A percentile compares a stretch with the other conserved stretches of the same genome.
Evolutionary conservation across 257 asterid genomes (phyloP).

Genomic region (Solanum tacnaense): DNA sequence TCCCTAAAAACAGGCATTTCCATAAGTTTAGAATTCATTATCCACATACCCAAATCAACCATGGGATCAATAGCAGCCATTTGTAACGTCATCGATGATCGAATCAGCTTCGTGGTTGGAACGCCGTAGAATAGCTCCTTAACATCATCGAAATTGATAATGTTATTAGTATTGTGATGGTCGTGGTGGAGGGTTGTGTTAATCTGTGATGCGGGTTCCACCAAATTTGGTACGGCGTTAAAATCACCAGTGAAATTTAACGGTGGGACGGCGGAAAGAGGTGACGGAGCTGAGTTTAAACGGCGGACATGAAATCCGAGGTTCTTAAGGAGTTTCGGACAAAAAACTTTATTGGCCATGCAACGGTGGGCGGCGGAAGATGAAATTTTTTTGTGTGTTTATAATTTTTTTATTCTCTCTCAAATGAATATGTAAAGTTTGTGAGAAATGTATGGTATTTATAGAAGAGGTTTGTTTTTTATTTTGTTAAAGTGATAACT

Average conservation of each 20-base stretch:
- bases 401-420: neutral
- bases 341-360: neutral
- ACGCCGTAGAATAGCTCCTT: too few relatives aligned
- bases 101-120: too few relatives aligned
- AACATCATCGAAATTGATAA: too few relatives aligned
- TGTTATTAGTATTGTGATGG: too few relatives aligned
- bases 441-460: neutral
- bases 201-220: neutral
- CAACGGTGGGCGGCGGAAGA: neutral
- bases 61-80: constrained; percentile 13
- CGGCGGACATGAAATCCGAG: constrained; percentile 9
- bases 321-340: neutral
- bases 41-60: constrained; percentile 45
- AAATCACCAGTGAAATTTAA: neutral
- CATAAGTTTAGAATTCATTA: constrained; percentile 41
- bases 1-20: constrained; percentile 20
- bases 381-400: neutral
- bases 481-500: neutral
- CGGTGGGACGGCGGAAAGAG: constrained; percentile 15
- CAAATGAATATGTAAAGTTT: neutral
- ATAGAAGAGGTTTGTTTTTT: neutral
- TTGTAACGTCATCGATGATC: too few relatives aligned
- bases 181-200: neutral
- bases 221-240: neutral
- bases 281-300: constrained; percentile 25